Conservation (phyloP, 2,329 filamentous ascomycete genomes). For the Gnomoniopsis smithogilvyi region DNA sequence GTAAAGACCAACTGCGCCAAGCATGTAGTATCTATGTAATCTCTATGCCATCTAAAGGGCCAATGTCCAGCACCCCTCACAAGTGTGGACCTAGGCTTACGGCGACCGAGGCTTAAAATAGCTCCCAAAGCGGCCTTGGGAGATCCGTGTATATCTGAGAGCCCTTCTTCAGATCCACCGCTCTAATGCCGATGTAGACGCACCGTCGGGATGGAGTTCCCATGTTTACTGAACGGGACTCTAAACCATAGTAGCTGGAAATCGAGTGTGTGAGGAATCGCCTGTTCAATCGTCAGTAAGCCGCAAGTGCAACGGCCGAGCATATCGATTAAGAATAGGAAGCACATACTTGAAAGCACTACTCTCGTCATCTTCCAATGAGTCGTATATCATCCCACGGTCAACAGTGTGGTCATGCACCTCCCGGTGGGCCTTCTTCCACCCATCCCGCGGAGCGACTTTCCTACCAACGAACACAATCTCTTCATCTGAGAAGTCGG, state of each 20-base stretch:
- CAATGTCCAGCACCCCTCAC: background rate
- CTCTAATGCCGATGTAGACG: conserved; percentile 75
- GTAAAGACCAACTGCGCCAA: background rate
- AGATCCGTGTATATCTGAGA: conserved; percentile 34
- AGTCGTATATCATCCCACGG: conserved; percentile 74
- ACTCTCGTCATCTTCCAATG: conserved; percentile 68
- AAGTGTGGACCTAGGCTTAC: background rate
- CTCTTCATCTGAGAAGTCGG: conserved; percentile 62
- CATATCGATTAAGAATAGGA: background rate
- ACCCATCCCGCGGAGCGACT: conserved; percentile 39
- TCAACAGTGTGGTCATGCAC: conserved; percentile 53
- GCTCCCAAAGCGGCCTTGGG: conserved; percentile 62
- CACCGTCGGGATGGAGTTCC: conserved; percentile 70
- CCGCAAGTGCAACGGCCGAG: background rate
- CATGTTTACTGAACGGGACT: conserved; percentile 75
- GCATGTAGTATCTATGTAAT: background rate
- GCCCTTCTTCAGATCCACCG: conserved; percentile 26
- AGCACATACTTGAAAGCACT: conserved; percentile 75
- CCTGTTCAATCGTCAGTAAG: conserved; percentile 37
- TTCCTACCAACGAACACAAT: conserved; percentile 81
- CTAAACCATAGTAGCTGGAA: conserved; percentile 85
- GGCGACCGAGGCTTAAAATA: conserved; percentile 37
- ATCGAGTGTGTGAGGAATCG: conserved; percentile 94
- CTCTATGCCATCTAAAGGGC: background rate
- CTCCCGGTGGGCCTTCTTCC: conserved; percentile 50